Evolutionary conservation across 2,329 filamentous ascomycete genomes (phyloP).

Genomic region (Rutstroemia sydowiana): DNA sequence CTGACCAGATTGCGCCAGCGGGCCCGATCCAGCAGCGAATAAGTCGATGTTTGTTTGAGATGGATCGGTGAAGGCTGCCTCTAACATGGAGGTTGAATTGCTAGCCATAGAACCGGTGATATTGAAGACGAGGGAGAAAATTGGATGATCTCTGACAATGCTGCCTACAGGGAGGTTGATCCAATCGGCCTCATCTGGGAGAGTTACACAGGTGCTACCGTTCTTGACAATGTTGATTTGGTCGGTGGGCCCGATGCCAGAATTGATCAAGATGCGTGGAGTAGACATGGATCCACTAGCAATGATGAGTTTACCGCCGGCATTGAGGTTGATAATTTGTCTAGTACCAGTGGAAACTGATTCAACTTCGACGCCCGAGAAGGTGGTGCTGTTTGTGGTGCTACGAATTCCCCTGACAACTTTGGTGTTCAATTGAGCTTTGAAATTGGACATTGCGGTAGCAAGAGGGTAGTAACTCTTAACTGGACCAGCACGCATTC

Average conservation of each 20-base stretch:
- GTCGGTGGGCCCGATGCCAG: conserved; percentile 26
- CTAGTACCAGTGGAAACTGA: conserved; percentile 25
- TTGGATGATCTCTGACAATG: conserved; percentile 52
- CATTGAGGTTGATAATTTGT: conserved; percentile 28
- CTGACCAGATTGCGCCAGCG: conserved; percentile 4
- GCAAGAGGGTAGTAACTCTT: conserved; percentile 62
- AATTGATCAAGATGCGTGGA: conserved; percentile 26
- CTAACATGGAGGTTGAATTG: background rate
- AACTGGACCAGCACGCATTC: conserved; percentile 60
- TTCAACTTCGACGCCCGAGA: conserved; percentile 54
- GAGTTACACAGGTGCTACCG: conserved; percentile 21
- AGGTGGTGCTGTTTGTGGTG: conserved; percentile 40
- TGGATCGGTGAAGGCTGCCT: conserved; percentile 36
- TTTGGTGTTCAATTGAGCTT: conserved; percentile 55
- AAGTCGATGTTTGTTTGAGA: conserved; percentile 33
- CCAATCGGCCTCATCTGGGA: conserved; percentile 43
- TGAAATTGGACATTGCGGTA: conserved; percentile 53
- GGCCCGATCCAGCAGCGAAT: background rate
- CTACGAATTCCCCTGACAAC: conserved; percentile 56
- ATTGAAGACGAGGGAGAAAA: conserved; percentile 27
- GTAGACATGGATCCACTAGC: conserved; percentile 20
- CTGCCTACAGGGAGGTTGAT: conserved; percentile 52
- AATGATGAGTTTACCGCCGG: conserved; percentile 21
- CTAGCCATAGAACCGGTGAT: conserved; percentile 8
- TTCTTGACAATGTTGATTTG: conserved; percentile 32